phyloP scores from a whole-genome alignment of 345 rosid genomes.

The Hibiscus tridactylites region DNA sequence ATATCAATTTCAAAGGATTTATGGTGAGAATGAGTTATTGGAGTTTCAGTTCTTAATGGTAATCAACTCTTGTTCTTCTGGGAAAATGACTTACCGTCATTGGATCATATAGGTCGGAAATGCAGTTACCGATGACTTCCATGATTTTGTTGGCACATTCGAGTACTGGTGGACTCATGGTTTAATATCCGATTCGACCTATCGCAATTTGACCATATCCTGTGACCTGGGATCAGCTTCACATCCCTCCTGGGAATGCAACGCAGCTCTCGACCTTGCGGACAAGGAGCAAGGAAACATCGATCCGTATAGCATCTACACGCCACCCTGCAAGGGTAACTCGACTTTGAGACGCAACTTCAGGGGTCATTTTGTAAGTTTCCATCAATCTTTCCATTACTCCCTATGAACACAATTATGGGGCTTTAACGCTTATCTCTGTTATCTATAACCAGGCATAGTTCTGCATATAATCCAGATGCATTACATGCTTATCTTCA shows the following conservation, averaged over 20 bases:
- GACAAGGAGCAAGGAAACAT: slow-evolving; percentile 65
- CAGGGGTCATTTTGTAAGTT: slow-evolving; percentile 70
- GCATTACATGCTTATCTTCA: not conserved
- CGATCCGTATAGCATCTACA: slow-evolving; percentile 82
- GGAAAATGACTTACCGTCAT: not conserved
- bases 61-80: not conserved
- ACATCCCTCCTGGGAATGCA: slow-evolving; percentile 69
- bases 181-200: slow-evolving; percentile 85
- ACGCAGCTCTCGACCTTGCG: slow-evolving; percentile 42
- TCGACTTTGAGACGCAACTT: slow-evolving; percentile 44
- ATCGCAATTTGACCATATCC: slow-evolving; percentile 34
- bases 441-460: not conserved
- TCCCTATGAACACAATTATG: not conserved
- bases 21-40: slow-evolving; percentile 35
- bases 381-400: not conserved
- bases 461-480: not conserved
- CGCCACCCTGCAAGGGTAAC: slow-evolving; percentile 55
- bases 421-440: not conserved
- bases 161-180: slow-evolving; percentile 99
- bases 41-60: not conserved
- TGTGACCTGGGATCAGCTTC: slow-evolving; percentile 51
- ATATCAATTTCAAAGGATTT: slow-evolving; percentile 83
- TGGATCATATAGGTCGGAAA: slow-evolving; percentile 58
- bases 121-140: slow-evolving; percentile 86
- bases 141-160: slow-evolving; percentile 70